Evolutionary conservation across 2,329 filamentous ascomycete species (phyloP).

Genomic region (Capronia coronata): DNA sequence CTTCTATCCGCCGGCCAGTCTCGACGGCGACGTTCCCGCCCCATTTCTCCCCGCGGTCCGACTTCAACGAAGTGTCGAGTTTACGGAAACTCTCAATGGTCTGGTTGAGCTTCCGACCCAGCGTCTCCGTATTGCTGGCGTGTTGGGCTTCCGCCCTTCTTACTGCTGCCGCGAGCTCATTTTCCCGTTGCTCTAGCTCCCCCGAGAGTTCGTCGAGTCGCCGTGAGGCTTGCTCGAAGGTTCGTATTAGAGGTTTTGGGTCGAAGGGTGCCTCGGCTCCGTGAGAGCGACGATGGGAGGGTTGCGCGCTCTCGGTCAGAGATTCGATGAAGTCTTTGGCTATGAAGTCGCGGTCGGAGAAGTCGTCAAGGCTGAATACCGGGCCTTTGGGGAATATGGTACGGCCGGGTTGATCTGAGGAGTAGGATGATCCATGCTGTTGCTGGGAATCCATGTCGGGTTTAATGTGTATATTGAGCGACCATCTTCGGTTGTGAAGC

Average conservation of each 20-base stretch:
- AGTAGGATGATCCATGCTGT: constrained; percentile 10
- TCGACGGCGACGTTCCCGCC: constrained; percentile 88
- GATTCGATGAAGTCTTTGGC: constrained; percentile 96
- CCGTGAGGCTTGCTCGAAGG: constrained; percentile 67
- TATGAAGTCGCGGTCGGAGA: constrained; percentile 87
- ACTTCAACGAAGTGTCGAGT: constrained; percentile 73
- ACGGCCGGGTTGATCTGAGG: constrained; percentile 41
- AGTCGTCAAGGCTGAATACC: constrained; percentile 80
- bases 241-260: constrained; percentile 90
- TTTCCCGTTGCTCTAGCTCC: constrained; percentile 82
- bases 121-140: constrained; percentile 78
- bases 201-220: constrained; percentile 54
- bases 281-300: constrained; percentile 68
- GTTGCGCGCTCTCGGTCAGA: constrained; percentile 76
- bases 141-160: constrained; percentile 87
- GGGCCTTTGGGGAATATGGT: constrained; percentile 71
- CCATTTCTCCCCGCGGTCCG: constrained; percentile 28
- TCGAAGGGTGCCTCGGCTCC: constrained; percentile 61
- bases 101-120: constrained; percentile 83
- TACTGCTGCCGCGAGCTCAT: constrained; percentile 82
- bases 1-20: constrained; percentile 88
- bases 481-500: neutral
- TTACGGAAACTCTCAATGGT: constrained; percentile 88
- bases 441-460: constrained; percentile 19
- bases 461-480: neutral